Evolutionary conservation across 768 basidiomycete species (phyloP), one percentile per base, ranked within the genome.

Genomic region (Fistulinella prunicolor): DNA sequence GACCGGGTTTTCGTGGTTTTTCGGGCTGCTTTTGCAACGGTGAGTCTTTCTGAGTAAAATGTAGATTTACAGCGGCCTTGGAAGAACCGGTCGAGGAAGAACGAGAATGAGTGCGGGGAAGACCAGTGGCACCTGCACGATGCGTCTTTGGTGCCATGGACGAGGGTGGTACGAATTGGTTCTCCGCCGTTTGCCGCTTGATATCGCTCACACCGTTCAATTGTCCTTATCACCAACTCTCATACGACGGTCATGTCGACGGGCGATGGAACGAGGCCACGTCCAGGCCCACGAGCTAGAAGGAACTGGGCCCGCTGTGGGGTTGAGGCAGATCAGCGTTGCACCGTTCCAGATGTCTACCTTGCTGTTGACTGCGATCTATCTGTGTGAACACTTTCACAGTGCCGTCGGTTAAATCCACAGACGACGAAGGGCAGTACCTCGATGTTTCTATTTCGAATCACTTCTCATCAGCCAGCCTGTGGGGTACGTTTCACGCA

Each of bases 41-140:
- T 20, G 69, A 58, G 22, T 86, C 85, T 55, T 82, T 85, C 70
- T 84, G 81, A 0, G 86, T 86, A 49, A 87, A 73, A 38, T 85
- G 83, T 13, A 87, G 73, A 59, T 79, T 85, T 42, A 78, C 57
- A 16, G 74, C 76, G 16, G 82, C 65, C 62, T 78, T 83, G 16
- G 81, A 78, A 29, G 77, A 73, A 20, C 72, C 68, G 5, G 66
- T 62, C 4, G 85, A 86, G 42, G 81, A 78, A 17, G 77, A 74
- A 56, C 84, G 79, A 21, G 85, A 82, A 59, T 86, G 84, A 3
- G 80, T 69, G 58, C 82, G 82, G 50, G 76, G 69, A 37, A 73
- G 73, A 45, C 70, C 73, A 29, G 78, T 64, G 43, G 73, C 64
- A 39, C 70, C 67, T 34, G 71, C 62, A 58, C 78, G 72, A 56